Conservation (phyloP, 2,329 filamentous ascomycete species). For the Emmonsiellopsis sp. region DNA sequence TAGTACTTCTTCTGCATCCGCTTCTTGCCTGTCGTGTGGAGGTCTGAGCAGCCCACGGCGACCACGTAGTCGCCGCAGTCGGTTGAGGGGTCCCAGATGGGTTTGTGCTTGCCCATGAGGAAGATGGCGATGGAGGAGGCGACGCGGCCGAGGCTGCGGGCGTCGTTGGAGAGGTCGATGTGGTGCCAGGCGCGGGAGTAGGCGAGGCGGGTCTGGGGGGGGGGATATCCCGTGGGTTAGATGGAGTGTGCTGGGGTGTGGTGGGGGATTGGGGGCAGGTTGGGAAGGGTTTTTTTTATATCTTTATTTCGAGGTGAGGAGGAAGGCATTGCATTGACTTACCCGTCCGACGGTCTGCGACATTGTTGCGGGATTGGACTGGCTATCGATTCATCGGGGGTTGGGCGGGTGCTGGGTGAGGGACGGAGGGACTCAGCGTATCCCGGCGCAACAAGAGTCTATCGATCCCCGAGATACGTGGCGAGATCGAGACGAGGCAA, state of each 20-base stretch:
- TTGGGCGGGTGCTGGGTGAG: background rate
- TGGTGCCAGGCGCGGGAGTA: conserved; percentile 96
- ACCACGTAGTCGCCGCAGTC: conserved; percentile 99
- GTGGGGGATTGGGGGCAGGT: background rate
- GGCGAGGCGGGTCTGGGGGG: conserved; percentile 76
- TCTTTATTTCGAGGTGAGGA: background rate
- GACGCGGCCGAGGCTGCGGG: conserved; percentile 78
- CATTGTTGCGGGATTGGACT: conserved; percentile 22
- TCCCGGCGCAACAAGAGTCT: background rate
- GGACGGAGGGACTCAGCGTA: background rate
- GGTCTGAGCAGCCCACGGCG: conserved; percentile 75
- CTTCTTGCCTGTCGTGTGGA: conserved; percentile 87
- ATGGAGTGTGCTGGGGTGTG: background rate
- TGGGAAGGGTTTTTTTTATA: background rate
- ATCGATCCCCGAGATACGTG: no score
- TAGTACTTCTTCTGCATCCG: conserved; percentile 93
- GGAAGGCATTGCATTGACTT: conserved; percentile 4
- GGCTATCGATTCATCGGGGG: conserved; percentile 7
- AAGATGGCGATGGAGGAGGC: conserved; percentile 78
- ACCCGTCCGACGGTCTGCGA: conserved; percentile 40
- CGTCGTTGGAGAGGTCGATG: conserved; percentile 61
- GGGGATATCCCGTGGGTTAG: no score
- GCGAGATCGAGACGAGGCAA: background rate
- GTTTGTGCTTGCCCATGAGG: conserved; percentile 98
- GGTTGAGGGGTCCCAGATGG: conserved; percentile 91